Percentiles rank a stretch among this genome's conserved stretches.
Conservation (phyloP, 2,329 filamentous ascomycete species). For the Ophiostoma populinum region DNA sequence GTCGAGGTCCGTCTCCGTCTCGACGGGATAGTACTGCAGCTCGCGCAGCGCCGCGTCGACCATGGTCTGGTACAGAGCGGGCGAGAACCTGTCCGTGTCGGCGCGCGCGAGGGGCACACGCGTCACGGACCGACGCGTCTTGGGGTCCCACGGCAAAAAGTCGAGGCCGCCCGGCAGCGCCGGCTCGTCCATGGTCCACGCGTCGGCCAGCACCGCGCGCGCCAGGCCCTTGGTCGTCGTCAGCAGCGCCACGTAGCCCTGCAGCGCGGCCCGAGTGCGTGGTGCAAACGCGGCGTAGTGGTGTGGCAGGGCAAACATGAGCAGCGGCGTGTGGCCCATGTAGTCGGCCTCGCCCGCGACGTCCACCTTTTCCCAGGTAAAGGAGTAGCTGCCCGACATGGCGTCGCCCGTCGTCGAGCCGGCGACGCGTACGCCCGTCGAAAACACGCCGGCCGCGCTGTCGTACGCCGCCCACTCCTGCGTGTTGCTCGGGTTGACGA, state of each 20-base stretch:
- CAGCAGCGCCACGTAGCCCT: conserved; percentile 42
- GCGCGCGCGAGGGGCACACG: conserved; percentile 12
- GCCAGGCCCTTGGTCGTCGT: conserved; percentile 76
- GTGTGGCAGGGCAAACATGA: conserved; percentile 83
- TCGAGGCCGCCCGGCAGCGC: conserved; percentile 54
- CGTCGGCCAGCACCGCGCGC: conserved; percentile 51
- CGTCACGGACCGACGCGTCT: conserved; percentile 20
- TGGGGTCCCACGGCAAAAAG: conserved; percentile 61
- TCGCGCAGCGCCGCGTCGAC: conserved; percentile 48
- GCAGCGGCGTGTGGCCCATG: conserved; percentile 28
- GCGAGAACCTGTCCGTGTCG: conserved; percentile 25
- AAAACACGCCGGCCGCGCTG: conserved; percentile 58
- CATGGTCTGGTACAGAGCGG: conserved; percentile 41
- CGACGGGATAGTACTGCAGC: conserved; percentile 46
- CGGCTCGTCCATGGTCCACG: conserved; percentile 62
- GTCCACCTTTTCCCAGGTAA: conserved; percentile 56
- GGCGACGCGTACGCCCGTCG: conserved; percentile 43
- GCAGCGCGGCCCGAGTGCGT: conserved; percentile 29
- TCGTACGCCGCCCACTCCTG: conserved; percentile 46
- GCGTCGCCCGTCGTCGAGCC: conserved; percentile 35
- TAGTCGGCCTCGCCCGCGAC: conserved; percentile 22
- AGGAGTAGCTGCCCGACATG: conserved; percentile 49
- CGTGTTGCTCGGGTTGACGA: conserved; percentile 30
- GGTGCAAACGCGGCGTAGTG: conserved; percentile 60
- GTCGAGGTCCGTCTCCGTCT: conserved; percentile 51